Percentiles rank a stretch among this genome's conserved stretches.
Evolutionary conservation across 2,329 filamentous ascomycete genomes (phyloP).

Genomic region (Bisporella sp.): DNA sequence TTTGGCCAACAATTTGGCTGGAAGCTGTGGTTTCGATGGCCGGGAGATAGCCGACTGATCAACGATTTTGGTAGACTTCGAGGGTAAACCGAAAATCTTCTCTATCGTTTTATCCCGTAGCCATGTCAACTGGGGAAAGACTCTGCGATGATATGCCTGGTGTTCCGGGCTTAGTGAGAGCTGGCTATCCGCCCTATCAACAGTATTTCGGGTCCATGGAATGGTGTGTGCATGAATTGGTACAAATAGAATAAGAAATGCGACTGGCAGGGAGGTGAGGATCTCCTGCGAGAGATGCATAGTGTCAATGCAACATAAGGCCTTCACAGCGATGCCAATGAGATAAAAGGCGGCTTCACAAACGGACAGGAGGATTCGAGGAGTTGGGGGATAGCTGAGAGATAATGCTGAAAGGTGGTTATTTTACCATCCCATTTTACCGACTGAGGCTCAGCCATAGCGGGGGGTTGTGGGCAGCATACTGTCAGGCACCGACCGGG

Average conservation of each 20-base stretch:
- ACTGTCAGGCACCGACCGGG: too few relatives aligned
- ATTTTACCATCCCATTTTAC: too few relatives aligned
- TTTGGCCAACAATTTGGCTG: conserved; percentile 30
- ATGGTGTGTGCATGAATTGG: conserved; percentile 11
- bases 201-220: background rate
- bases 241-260: conserved; percentile 7
- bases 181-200: conserved; percentile 6
- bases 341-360: too few relatives aligned
- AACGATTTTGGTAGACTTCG: conserved; percentile 16
- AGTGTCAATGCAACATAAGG: conserved; percentile 26
- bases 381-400: too few relatives aligned
- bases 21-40: conserved; percentile 26
- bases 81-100: conserved; percentile 39
- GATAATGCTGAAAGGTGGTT: too few relatives aligned
- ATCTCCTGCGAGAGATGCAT: conserved; percentile 58
- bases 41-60: conserved; percentile 9
- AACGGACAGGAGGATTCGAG: too few relatives aligned
- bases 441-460: too few relatives aligned
- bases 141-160: conserved; percentile 11
- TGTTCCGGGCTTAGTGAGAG: conserved; percentile 6
- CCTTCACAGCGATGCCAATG: too few relatives aligned
- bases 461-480: too few relatives aligned
- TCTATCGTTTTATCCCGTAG: conserved; percentile 44
- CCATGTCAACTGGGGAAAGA: conserved; percentile 44
- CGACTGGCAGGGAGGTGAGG: too few relatives aligned